These are phyloP conservation scores for Fraxinus floribunda DNA, from an alignment of 305 asterid species.

Conservation along the genomic window DNA sequence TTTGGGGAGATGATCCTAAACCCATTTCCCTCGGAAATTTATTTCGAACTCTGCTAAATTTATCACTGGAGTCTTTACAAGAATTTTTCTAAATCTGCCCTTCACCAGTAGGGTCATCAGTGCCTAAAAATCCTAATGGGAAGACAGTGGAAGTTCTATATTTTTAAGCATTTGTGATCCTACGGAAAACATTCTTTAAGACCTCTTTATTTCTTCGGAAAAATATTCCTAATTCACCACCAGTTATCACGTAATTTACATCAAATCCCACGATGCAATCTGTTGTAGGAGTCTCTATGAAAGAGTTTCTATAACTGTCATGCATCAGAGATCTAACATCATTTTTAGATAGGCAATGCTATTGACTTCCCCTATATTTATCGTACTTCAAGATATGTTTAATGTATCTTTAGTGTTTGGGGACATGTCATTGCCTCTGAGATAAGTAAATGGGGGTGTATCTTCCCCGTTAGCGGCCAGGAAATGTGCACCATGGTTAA, in stretches of 20 bases:
- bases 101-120: background rate
- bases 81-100: background rate
- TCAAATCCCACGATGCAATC: background rate
- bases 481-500: slow-evolving; percentile 1
- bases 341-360: slow-evolving; percentile 4
- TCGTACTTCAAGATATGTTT: background rate
- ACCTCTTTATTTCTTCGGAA: background rate
- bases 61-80: background rate
- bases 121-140: background rate
- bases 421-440: background rate
- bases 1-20: background rate
- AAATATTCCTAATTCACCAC: background rate
- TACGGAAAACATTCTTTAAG: background rate
- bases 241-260: background rate
- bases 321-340: background rate
- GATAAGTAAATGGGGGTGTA: background rate
- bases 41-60: background rate
- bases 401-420: background rate
- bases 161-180: background rate
- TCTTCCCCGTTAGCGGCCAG: background rate
- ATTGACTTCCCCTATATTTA: slow-evolving; percentile 3
- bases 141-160: background rate
- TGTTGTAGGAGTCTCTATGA: background rate
- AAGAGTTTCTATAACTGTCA: background rate
- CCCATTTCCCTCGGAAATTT: background rate